Evolutionary conservation across 306 rosid species (phyloP).

Genomic region (Dryas alaskensis): DNA sequence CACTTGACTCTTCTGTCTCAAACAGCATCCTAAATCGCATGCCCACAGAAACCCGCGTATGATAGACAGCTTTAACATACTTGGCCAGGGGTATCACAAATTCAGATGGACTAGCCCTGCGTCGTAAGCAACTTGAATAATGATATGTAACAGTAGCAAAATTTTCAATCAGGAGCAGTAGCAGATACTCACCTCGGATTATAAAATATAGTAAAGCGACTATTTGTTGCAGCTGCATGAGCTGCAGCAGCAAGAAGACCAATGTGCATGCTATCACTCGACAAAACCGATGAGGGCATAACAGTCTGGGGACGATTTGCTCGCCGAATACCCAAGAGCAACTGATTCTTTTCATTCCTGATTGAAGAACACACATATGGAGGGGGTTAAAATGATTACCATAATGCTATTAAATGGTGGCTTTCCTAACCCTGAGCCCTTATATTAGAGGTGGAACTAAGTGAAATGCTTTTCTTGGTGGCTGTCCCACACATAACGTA

Average conservation of each 20-base stretch:
- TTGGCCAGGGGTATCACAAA: slow-evolving; percentile 73
- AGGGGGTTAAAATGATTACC: neutral
- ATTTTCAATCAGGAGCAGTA: slow-evolving; percentile 1
- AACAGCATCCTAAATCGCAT: slow-evolving; percentile 81
- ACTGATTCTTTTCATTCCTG: slow-evolving; percentile 67
- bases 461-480: neutral
- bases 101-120: slow-evolving; percentile 71
- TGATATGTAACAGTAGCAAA: slow-evolving; percentile 1
- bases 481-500: neutral
- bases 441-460: slow-evolving; percentile 1
- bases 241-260: slow-evolving; percentile 90
- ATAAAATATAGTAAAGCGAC: slow-evolving; percentile 61
- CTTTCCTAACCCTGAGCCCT: neutral
- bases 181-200: slow-evolving; percentile 54
- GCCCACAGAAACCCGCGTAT: slow-evolving; percentile 71
- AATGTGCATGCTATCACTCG: slow-evolving; percentile 82
- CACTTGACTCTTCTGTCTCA: slow-evolving; percentile 81
- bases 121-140: neutral
- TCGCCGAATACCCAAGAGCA: slow-evolving; percentile 60
- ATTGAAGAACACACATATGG: slow-evolving; percentile 11
- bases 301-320: slow-evolving; percentile 68
- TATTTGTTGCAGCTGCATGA: slow-evolving; percentile 72
- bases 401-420: neutral
- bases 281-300: slow-evolving; percentile 76
- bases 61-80: slow-evolving; percentile 65